Evolutionary conservation across 805 yeast genomes (phyloP), one percentile per base, ranked within the genome.

Genomic region (Metschnikowia proteae): DNA sequence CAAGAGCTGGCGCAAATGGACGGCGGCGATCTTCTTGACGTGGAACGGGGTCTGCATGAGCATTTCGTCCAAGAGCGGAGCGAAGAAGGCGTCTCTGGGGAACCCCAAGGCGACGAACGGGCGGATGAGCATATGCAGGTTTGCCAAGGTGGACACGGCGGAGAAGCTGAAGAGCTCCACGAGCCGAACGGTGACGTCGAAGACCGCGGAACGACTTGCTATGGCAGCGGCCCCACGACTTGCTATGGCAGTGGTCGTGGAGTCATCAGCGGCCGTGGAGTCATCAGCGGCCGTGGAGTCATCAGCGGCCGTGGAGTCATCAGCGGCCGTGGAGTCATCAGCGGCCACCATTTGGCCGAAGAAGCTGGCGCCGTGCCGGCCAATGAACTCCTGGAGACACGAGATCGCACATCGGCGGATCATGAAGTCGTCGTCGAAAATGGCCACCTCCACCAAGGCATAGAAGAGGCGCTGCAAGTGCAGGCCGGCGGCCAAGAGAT

Each of bases 401-500:
- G 97, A 96, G 4, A 88, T 73, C 1, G 91, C 84, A 13, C 97
- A 91, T 49, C 95, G 72, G 48, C 97, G 73, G 5, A 90, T 79
- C 50, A 83, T 75, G 17, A 88, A 68, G 47, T 90, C 96, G 23
- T 74, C 68, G 61, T 91, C 98, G 60, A 84, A 84, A 43, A 88
- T 73, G 6, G 84, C 67, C 1, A 81, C 74, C 8, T 74, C 61
- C 2, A 86, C 58, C 26, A 88, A 62, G 54, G 74, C 72, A 17
- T 50, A 58, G 34, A 63, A 66, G 5, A 59, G 49, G 3, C 43
- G 46, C 7, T 53, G 54, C 48, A 67, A 48, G 56, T 63, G 60
- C 3, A 11, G n/a, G 6, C 50, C 47, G 43, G 0, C 57, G 31
- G 0, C 55, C 1, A 52, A 39, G 3, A 71, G 51, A 6, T 58